Percentiles rank a stretch among this genome's conserved stretches.
Evolutionary conservation across 495 filamentous ascomycete genomes (phyloP).

Genomic region (Friedmanniomyces simplex): DNA sequence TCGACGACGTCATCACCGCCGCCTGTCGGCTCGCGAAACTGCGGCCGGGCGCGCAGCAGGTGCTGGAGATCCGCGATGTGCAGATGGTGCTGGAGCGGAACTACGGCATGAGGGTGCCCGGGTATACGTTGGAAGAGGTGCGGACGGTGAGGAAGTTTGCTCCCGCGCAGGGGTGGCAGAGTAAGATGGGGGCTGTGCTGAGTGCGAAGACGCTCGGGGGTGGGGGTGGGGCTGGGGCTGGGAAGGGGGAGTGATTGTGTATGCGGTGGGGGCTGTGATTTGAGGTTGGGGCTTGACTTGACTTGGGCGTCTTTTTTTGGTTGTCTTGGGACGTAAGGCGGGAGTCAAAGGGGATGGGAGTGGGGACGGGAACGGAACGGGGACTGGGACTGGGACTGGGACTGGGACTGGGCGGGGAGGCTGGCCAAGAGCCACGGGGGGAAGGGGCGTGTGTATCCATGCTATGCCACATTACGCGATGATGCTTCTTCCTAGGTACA

Average conservation of each 20-base stretch:
- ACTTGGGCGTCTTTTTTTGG: too few relatives aligned
- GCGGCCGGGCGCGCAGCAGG: conserved; percentile 58
- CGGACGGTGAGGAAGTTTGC: conserved; percentile 86
- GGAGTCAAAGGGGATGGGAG: too few relatives aligned
- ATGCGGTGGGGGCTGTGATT: too few relatives aligned
- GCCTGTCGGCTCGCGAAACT: conserved; percentile 90
- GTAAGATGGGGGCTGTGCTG: conserved; percentile 92
- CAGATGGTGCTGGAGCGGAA: conserved; percentile 92
- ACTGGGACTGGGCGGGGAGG: too few relatives aligned
- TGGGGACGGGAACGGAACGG: too few relatives aligned
- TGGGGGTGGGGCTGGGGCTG: not conserved
- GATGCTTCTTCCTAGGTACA: too few relatives aligned
- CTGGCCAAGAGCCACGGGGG: too few relatives aligned
- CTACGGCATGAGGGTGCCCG: conserved; percentile 96
- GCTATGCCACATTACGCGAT: too few relatives aligned
- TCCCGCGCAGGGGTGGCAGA: conserved; percentile 75
- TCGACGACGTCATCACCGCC: conserved; percentile 75
- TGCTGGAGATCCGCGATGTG: conserved; percentile 84
- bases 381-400: too few relatives aligned
- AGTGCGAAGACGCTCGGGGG: conserved; percentile 60
- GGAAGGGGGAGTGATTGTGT: conserved; percentile 2
- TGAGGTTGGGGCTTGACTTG: too few relatives aligned
- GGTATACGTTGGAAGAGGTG: conserved; percentile 86
- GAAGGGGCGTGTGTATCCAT: too few relatives aligned
- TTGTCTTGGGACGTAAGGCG: too few relatives aligned